Conservation (phyloP, 106 monocot species). For the Allium fistulosum region DNA sequence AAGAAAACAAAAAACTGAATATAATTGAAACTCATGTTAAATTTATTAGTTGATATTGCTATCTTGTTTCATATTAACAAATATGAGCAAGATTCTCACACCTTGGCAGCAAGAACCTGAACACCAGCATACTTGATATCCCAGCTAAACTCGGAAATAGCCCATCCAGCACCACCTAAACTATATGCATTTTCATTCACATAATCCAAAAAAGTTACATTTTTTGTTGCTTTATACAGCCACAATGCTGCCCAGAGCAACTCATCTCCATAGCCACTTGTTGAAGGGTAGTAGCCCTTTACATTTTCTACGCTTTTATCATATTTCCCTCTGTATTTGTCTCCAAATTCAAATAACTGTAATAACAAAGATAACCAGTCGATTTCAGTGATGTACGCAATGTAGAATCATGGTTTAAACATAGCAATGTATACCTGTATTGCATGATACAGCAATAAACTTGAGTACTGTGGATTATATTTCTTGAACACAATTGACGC, state of each 20-base stretch:
- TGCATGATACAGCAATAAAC: slow-evolving; percentile 16
- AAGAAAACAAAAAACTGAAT: not conserved
- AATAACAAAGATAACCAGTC: not conserved
- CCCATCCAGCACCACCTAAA: slow-evolving; percentile 46
- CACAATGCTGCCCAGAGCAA: slow-evolving; percentile 50
- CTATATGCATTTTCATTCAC: slow-evolving; percentile 12
- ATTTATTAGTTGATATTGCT: not conserved
- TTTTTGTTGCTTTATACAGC: slow-evolving; percentile 4
- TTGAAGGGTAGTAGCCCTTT: slow-evolving; percentile 40
- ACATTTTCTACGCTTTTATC: slow-evolving; percentile 27
- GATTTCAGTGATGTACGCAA: not conserved
- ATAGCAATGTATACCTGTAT: slow-evolving; percentile 6
- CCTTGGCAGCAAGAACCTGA: slow-evolving; percentile 41
- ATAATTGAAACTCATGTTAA: not conserved
- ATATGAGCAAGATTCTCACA: not conserved
- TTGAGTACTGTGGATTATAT: slow-evolving; percentile 13
- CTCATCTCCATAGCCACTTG: slow-evolving; percentile 61
- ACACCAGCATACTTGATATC: slow-evolving; percentile 67
- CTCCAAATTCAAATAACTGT: slow-evolving; percentile 58
- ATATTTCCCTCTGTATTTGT: slow-evolving; percentile 45
- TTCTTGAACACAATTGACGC: slow-evolving; percentile 15
- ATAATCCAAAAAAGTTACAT: slow-evolving; percentile 26
- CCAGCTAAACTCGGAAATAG: slow-evolving; percentile 61
- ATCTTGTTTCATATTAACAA: not conserved
- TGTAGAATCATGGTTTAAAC: not conserved